A percentile compares a stretch with the other conserved stretches of the same genome.
Conservation (phyloP, 2,329 filamentous ascomycete genomes). For the Fusarium subtropicale region DNA sequence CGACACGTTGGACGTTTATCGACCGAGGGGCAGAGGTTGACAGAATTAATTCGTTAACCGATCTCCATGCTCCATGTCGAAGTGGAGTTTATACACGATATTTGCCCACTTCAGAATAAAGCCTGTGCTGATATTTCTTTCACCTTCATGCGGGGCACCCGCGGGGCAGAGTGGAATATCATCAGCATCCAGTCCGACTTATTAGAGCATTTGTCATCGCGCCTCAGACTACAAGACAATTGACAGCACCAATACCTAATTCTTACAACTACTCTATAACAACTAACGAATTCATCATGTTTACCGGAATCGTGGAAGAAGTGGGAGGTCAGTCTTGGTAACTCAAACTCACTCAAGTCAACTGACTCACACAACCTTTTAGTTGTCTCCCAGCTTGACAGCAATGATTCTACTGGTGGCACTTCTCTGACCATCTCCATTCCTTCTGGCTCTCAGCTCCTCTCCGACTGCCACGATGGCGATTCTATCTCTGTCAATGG, state of each 20-base stretch:
- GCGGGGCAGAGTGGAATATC: slow-evolving; percentile 37
- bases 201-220: slow-evolving; percentile 45
- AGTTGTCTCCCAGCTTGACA: slow-evolving; percentile 87
- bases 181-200: slow-evolving; percentile 17
- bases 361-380: slow-evolving; percentile 51
- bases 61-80: not conserved
- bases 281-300: slow-evolving; percentile 69
- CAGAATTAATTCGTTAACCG: slow-evolving; percentile 3
- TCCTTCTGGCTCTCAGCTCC: slow-evolving; percentile 73
- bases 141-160: slow-evolving; percentile 43
- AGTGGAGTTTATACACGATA: not conserved
- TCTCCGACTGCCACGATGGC: slow-evolving; percentile 84
- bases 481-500: slow-evolving; percentile 97
- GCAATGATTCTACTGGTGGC: slow-evolving; percentile 84
- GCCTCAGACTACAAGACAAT: not conserved
- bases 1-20: not conserved
- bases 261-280: not conserved
- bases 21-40: slow-evolving; percentile 17
- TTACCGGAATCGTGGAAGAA: slow-evolving; percentile 93
- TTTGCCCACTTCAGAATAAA: not conserved
- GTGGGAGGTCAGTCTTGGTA: slow-evolving; percentile 79
- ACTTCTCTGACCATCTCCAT: slow-evolving; percentile 90
- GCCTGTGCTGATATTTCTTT: slow-evolving; percentile 19
- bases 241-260: not conserved
- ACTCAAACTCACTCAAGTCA: not conserved